phyloP scores from a whole-genome alignment of 768 basidiomycete genomes.

The Cyclocybe cylindracea region DNA sequence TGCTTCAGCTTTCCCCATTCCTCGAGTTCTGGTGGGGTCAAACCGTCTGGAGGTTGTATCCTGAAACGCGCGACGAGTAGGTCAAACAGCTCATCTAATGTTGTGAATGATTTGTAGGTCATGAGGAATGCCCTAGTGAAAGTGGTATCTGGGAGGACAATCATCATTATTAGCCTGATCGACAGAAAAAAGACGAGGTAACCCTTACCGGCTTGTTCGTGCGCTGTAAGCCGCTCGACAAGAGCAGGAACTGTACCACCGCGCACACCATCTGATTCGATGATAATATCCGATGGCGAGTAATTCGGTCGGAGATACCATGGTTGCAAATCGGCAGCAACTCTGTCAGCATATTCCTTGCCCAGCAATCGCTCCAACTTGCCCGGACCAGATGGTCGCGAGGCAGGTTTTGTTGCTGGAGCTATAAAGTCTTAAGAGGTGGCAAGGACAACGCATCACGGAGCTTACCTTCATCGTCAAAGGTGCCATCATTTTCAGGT shows the following conservation, averaged over 20 bases:
- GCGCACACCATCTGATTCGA: slow-evolving; percentile 84
- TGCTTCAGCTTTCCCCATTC: slow-evolving; percentile 89
- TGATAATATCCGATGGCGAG: slow-evolving; percentile 75
- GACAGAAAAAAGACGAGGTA: background rate
- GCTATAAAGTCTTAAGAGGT: slow-evolving; percentile 7
- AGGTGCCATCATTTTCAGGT: slow-evolving; percentile 21
- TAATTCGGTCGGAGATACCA: slow-evolving; percentile 89
- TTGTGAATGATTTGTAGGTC: slow-evolving; percentile 95
- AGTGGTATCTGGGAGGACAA: slow-evolving; percentile 54
- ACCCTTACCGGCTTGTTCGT: slow-evolving; percentile 81
- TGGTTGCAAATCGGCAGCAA: slow-evolving; percentile 52
- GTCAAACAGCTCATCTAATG: slow-evolving; percentile 79
- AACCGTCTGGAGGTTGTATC: slow-evolving; percentile 69
- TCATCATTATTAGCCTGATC: background rate
- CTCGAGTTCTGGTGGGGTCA: slow-evolving; percentile 60
- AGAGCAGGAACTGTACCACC: slow-evolving; percentile 87
- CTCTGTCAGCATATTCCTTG: slow-evolving; percentile 42
- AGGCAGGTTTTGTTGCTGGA: slow-evolving; percentile 28
- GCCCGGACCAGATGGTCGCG: slow-evolving; percentile 36
- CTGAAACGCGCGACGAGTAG: slow-evolving; percentile 79
- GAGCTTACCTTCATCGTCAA: slow-evolving; percentile 42
- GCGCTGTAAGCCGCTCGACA: slow-evolving; percentile 88
- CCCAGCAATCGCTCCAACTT: slow-evolving; percentile 77
- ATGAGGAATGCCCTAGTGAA: slow-evolving; percentile 91
- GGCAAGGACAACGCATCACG: background rate